A percentile compares a stretch with the other conserved stretches of the same genome.
Evolutionary conservation across 805 yeast genomes (phyloP).

Genomic region (Lipomyces spencermartinsiae): DNA sequence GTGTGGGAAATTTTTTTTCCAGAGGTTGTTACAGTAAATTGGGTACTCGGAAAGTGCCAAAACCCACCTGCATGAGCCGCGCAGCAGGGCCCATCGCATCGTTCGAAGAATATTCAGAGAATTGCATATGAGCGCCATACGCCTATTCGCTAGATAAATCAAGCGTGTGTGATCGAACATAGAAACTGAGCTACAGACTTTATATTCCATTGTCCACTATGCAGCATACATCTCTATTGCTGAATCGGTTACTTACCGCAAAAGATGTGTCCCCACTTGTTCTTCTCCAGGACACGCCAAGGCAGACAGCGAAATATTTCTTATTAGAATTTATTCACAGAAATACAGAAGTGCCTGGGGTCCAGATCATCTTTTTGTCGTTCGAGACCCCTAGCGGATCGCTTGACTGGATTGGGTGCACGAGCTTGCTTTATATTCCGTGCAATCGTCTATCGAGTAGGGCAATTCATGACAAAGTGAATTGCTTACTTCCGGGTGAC

Average conservation of each 20-base stretch:
- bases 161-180: neutral
- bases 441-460: conserved; percentile 22
- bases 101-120: neutral
- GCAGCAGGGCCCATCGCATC: too few species aligned
- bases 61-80: too few species aligned
- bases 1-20: conserved; percentile 1
- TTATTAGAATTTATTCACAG: conserved; percentile 63
- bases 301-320: conserved; percentile 67
- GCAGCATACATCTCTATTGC: conserved; percentile 45
- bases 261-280: conserved; percentile 79
- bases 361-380: conserved; percentile 61
- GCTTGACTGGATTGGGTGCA: conserved; percentile 37
- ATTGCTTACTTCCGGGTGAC: conserved; percentile 26
- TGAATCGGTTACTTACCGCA: conserved; percentile 68
- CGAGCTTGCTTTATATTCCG: conserved; percentile 9
- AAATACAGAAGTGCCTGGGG: conserved; percentile 40
- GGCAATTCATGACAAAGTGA: conserved; percentile 37
- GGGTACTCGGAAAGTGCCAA: too few species aligned
- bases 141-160: neutral
- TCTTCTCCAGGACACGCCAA: conserved; percentile 69
- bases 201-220: conserved; percentile 6
- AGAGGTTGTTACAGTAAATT: neutral
- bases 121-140: neutral
- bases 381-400: conserved; percentile 62
- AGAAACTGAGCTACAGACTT: neutral